These are phyloP conservation scores for Amphichorda felina DNA, from an alignment of 2,329 filamentous ascomycete species.

Conservation along the genomic window DNA sequence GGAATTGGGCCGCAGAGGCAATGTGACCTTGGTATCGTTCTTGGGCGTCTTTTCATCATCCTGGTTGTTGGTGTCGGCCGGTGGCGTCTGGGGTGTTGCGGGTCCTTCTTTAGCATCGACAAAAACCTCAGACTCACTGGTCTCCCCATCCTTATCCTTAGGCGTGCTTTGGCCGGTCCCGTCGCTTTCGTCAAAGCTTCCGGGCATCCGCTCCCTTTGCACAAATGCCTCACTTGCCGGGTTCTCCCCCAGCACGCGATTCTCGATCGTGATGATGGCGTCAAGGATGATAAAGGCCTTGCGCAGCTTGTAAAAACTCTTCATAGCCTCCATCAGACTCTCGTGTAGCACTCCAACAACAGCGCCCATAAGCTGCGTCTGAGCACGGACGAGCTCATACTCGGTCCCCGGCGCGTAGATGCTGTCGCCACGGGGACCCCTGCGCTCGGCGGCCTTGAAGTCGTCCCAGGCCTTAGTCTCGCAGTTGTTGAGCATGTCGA, in stretches of 20 bases:
- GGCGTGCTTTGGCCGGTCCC: constrained; percentile 8
- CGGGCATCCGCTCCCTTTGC: constrained; percentile 6
- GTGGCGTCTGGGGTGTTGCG: constrained; percentile 28
- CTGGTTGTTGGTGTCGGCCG: constrained; percentile 5
- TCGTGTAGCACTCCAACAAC: constrained; percentile 86
- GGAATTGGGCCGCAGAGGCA: constrained; percentile 17
- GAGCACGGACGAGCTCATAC: constrained; percentile 71
- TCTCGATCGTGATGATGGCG: constrained; percentile 64
- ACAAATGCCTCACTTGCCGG: constrained; percentile 18
- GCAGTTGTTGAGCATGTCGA: constrained; percentile 57
- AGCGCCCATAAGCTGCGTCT: constrained; percentile 81
- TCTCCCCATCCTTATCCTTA: constrained; percentile 9
- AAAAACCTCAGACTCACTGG: constrained; percentile 22
- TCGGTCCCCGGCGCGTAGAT: constrained; percentile 79
- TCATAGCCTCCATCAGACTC: constrained; percentile 81
- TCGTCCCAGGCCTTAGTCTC: constrained; percentile 69
- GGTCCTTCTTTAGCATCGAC: constrained; percentile 43
- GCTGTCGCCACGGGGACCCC: constrained; percentile 23
- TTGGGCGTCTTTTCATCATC: background rate
- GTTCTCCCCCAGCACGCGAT: constrained; percentile 26
- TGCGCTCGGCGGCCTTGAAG: constrained; percentile 61
- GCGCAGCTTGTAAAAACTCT: constrained; percentile 83
- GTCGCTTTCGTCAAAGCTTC: background rate
- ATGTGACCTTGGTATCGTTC: background rate
- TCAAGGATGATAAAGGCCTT: constrained; percentile 82